Percentiles rank a stretch among this genome's conserved stretches.
Conservation (phyloP, 2,329 filamentous ascomycete species). For the Aspergillus ibericus region DNA sequence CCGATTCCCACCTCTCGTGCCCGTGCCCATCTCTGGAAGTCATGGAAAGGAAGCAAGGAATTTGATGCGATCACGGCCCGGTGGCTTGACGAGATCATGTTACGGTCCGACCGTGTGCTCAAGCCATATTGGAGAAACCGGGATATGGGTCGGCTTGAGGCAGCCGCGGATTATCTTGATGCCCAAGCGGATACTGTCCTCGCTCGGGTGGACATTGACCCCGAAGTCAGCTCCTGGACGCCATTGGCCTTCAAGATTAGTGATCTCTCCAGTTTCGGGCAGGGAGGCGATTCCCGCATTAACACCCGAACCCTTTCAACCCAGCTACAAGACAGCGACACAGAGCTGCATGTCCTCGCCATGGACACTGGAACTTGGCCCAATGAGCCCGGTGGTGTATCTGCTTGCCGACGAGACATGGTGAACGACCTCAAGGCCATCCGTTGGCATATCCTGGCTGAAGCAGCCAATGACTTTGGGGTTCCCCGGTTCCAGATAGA, state of each 20-base stretch:
- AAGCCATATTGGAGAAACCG: conserved; percentile 47
- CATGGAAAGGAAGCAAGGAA: conserved; percentile 47
- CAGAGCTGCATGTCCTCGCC: conserved; percentile 54
- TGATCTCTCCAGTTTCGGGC: conserved; percentile 53
- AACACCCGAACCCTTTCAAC: conserved; percentile 44
- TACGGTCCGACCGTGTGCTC: conserved; percentile 48
- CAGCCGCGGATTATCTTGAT: conserved; percentile 44
- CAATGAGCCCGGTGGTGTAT: conserved; percentile 55
- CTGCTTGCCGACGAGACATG: conserved; percentile 55
- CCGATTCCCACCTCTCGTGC: conserved; percentile 48
- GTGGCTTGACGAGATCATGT: conserved; percentile 51
- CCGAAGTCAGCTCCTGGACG: conserved; percentile 53
- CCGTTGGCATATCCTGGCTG: conserved; percentile 54
- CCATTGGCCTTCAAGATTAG: conserved; percentile 52
- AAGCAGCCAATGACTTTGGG: conserved; percentile 56
- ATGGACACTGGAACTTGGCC: conserved; percentile 55
- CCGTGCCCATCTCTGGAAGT: conserved; percentile 50
- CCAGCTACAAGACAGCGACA: conserved; percentile 41
- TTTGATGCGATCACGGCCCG: conserved; percentile 51
- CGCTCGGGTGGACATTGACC: conserved; percentile 52
- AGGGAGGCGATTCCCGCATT: conserved; percentile 52
- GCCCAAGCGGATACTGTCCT: conserved; percentile 51
- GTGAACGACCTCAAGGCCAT: conserved; percentile 55
- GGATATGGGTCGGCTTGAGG: conserved; percentile 43
- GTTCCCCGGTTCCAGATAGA: conserved; percentile 57